Evolutionary conservation across 768 basidiomycete species (phyloP).

Genomic region (Chalciporus chontae): DNA sequence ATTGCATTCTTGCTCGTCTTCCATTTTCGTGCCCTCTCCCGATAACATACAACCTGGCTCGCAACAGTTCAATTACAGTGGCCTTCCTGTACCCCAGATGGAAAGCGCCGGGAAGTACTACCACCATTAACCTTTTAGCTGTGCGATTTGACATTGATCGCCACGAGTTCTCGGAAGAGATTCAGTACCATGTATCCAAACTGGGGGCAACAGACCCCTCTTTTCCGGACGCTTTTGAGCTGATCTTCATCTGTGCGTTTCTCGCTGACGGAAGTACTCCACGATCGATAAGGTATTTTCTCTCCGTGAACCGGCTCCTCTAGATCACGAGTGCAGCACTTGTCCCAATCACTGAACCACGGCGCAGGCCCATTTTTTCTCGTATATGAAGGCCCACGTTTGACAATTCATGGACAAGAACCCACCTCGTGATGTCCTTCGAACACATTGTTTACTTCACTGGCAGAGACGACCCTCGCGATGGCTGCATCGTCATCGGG

Average conservation of each 20-base stretch:
- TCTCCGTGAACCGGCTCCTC: conserved; percentile 49
- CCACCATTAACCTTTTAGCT: conserved; percentile 27
- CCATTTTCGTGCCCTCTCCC: conserved; percentile 13
- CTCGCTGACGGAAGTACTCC: conserved; percentile 42
- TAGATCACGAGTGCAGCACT: conserved; percentile 46
- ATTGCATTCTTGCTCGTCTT: conserved; percentile 18
- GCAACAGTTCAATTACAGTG: neutral
- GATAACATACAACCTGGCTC: conserved; percentile 2
- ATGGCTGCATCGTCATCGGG: conserved; percentile 63
- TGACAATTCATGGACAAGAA: conserved; percentile 2
- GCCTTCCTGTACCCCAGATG: conserved; percentile 8
- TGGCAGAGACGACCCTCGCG: conserved; percentile 62
- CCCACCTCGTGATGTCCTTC: conserved; percentile 30
- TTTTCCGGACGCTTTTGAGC: conserved; percentile 16
- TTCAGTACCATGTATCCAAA: conserved; percentile 8
- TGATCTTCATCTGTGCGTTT: conserved; percentile 16
- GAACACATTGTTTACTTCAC: conserved; percentile 66
- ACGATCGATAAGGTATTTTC: conserved; percentile 44
- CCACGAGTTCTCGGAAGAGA: conserved; percentile 14
- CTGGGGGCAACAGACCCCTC: conserved; percentile 4
- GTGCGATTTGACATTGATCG: conserved; percentile 21
- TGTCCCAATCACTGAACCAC: conserved; percentile 27
- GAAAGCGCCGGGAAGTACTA: conserved; percentile 24
- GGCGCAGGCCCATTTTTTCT: conserved; percentile 8
- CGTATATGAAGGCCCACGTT: conserved; percentile 30